Conservation (phyloP, 176 grass and related monocot genomes). For the Avena sativa region DNA sequence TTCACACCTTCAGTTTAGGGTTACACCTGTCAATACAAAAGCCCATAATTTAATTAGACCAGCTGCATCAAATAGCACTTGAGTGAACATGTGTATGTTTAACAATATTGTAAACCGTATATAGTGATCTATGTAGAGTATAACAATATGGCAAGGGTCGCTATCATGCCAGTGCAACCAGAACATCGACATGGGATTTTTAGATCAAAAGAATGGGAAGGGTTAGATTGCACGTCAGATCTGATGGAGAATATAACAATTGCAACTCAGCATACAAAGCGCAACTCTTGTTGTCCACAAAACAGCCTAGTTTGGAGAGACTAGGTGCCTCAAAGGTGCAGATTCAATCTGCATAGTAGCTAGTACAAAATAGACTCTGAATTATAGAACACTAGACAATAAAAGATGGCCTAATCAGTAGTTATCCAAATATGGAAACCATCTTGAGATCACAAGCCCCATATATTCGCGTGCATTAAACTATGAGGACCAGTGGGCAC, state of each 20-base stretch:
- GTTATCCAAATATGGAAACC: neutral
- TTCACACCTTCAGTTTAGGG: neutral
- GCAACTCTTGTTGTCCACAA: neutral
- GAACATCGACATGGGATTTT: neutral
- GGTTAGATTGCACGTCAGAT: neutral
- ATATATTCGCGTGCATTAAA: neutral
- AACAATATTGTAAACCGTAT: neutral
- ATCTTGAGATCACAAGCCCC: neutral
- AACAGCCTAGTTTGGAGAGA: neutral
- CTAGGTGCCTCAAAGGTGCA: neutral
- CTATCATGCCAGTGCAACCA: neutral
- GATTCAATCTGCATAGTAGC: neutral
- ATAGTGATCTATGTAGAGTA: neutral
- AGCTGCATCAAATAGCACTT: neutral
- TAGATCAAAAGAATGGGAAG: neutral
- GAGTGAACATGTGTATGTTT: neutral
- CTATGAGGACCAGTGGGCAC: neutral
- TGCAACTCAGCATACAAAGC: neutral
- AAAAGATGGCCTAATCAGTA: neutral
- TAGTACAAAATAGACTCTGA: neutral
- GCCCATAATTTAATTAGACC: neutral
- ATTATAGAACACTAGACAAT: neutral
- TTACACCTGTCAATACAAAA: neutral
- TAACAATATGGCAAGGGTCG: neutral
- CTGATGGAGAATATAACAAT: too few relatives aligned